Percentiles rank a stretch among this genome's conserved stretches.
These are phyloP conservation scores for Epithele typhae DNA, from an alignment of 768 basidiomycete genomes.

Conservation along the genomic window DNA sequence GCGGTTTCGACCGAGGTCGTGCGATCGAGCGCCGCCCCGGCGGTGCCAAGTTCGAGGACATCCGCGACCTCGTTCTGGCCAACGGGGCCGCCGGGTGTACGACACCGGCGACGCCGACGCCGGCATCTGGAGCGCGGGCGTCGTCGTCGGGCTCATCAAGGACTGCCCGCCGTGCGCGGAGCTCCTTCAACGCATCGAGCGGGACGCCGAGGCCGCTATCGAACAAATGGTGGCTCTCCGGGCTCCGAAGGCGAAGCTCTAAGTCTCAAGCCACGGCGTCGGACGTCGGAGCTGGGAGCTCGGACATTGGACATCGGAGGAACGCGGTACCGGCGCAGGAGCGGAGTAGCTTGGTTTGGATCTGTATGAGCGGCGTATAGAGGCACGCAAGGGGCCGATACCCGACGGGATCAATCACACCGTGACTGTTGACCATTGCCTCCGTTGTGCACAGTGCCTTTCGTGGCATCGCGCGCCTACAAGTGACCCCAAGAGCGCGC, in stretches of 20 bases:
- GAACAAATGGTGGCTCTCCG: conserved; percentile 35
- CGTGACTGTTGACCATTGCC: too few relatives aligned
- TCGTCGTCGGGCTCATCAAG: conserved; percentile 66
- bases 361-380: too few relatives aligned
- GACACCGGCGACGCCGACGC: conserved; percentile 82
- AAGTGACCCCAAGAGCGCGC: too few relatives aligned
- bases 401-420: too few relatives aligned
- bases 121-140: conserved; percentile 80
- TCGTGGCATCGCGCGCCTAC: too few relatives aligned
- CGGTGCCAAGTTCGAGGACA: conserved; percentile 84
- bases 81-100: conserved; percentile 68
- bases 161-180: conserved; percentile 82
- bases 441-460: too few relatives aligned
- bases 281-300: too few relatives aligned
- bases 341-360: too few relatives aligned
- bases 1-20: conserved; percentile 81
- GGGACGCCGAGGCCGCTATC: conserved; percentile 69
- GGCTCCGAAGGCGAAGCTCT: conserved; percentile 22
- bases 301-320: too few relatives aligned
- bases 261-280: not conserved
- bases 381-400: too few relatives aligned
- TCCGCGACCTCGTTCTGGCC: conserved; percentile 76
- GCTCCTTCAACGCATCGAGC: conserved; percentile 64
- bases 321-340: too few relatives aligned
- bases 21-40: conserved; percentile 73